Base-by-base conservation (phyloP, 139 green algal genomes). In the Chlorella sp. region DNA sequence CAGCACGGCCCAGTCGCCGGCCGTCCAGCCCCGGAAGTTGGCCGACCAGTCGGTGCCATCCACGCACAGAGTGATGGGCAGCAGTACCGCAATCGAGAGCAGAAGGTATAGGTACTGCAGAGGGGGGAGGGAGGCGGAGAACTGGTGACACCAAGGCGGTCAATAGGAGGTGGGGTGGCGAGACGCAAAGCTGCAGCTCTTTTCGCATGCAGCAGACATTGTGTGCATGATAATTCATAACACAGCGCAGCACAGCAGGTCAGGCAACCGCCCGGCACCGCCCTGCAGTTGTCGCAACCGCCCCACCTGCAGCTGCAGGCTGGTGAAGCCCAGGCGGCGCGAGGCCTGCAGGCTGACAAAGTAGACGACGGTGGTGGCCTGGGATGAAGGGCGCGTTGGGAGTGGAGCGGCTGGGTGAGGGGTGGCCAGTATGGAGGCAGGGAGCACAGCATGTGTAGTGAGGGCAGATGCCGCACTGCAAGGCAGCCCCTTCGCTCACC, bases 341-440 rank as follows among this genome's bases (percentile, higher is more conserved):
- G 51, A 80, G 30, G 73, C 73, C 44, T 80, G 73, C 73, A 80
- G 73, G 28, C 28, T 43, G 30, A 64, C 44, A 65, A 80, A 80
- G 30, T 80, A 80, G 30, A 62, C 20, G 6, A 80, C n/a, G 1
- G 73, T 80, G 46, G 14, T 22, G 0, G 30, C 69, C 92, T 94
- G 90, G 73, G 34, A 20, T 9, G 40, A 3, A 40, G 68, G 1
- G 22, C 41, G 32, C 36, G 36, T 3, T 11, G 32, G 26, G 41
- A 14, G 65, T 68, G 43, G 22, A 30, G 44, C 32, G n/a, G 26
- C 74, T 40, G 14, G 38, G 77, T 56, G 32, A 64, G 40, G 30
- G 13, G 67, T 22, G 36, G 16, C 68, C 65, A 82, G 46, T 19
- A 65, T 30, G 3, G 38, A 36, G 36, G 69, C 36, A 28, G 32